phyloP scores from a whole-genome alignment of 2,329 filamentous ascomycete genomes.

The Metarhizium humberi region DNA sequence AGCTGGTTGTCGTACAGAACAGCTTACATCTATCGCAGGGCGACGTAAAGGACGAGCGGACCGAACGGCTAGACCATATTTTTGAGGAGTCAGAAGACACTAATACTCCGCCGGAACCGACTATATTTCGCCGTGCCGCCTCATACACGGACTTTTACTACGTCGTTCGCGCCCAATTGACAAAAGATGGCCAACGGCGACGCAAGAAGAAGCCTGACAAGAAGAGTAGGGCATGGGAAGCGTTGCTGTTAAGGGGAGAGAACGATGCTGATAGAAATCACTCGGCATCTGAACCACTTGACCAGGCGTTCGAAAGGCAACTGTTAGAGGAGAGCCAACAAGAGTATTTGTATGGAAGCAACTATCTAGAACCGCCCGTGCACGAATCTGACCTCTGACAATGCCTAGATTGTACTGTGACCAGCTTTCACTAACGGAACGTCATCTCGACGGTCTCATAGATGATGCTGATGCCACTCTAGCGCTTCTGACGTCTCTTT shows the following conservation, averaged over 20 bases:
- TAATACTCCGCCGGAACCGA: constrained; percentile 57
- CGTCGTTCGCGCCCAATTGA: constrained; percentile 47
- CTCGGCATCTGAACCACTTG: constrained; percentile 5
- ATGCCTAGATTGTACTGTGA: constrained; percentile 60
- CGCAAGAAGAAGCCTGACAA: constrained; percentile 28
- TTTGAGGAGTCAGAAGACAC: constrained; percentile 46
- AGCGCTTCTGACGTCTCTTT: constrained; percentile 65
- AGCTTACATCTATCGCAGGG: constrained; percentile 33
- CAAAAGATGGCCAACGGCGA: constrained; percentile 35
- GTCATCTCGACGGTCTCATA: constrained; percentile 72
- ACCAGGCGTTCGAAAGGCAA: constrained; percentile 45
- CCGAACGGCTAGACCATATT: constrained; percentile 47
- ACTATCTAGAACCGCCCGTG: background rate
- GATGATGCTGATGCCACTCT: constrained; percentile 69
- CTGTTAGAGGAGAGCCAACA: constrained; percentile 76
- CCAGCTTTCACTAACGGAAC: constrained; percentile 70
- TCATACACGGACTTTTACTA: constrained; percentile 71
- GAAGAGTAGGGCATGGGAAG: constrained; percentile 40
- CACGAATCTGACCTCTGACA: constrained; percentile 16
- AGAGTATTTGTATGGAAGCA: constrained; percentile 62
- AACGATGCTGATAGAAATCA: constrained; percentile 15
- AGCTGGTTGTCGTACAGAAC: background rate
- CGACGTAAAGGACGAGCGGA: constrained; percentile 39
- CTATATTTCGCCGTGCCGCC: constrained; percentile 55
- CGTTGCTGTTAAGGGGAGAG: constrained; percentile 23